Percentiles rank a stretch among this genome's conserved stretches.
Evolutionary conservation across 2,329 filamentous ascomycete species (phyloP).

Genomic region (Apiospora rasikravindrae): DNA sequence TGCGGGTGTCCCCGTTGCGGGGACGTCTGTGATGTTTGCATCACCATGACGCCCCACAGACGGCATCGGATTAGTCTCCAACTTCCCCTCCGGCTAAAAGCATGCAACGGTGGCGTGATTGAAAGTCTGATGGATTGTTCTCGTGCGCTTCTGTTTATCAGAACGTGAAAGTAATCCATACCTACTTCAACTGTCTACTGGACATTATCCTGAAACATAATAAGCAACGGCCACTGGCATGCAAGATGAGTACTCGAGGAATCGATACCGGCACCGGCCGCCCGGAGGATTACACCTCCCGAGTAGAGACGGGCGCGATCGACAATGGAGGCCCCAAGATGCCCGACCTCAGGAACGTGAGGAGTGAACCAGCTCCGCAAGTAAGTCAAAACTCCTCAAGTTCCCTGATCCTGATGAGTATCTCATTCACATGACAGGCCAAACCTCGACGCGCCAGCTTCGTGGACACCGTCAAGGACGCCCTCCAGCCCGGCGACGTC

Average conservation of each 20-base stretch:
- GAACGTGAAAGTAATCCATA: too few relatives aligned
- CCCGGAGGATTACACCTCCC: background rate
- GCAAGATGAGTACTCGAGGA: background rate
- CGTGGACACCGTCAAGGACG: constrained; percentile 31
- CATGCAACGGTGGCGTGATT: background rate
- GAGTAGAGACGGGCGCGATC: background rate
- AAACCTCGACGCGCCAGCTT: background rate
- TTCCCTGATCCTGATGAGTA: too few relatives aligned
- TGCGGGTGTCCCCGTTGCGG: constrained; percentile 1
- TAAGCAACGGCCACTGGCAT: background rate
- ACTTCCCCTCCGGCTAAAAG: background rate
- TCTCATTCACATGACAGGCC: background rate
- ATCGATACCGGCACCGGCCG: background rate
- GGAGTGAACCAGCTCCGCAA: background rate
- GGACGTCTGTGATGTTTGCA: background rate
- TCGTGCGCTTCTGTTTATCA: background rate
- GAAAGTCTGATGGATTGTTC: background rate
- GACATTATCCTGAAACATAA: too few relatives aligned
- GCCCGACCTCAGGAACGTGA: background rate
- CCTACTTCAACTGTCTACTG: background rate
- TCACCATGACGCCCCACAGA: background rate
- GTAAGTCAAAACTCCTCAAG: background rate
- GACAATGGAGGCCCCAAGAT: background rate
- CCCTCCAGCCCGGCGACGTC: constrained; percentile 54
- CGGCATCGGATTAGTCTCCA: background rate